A percentile compares a stretch with the other conserved stretches of the same genome.
Evolutionary conservation across 2,329 filamentous ascomycete species (phyloP).

Genomic region (Aspergillus novoparasiticus): DNA sequence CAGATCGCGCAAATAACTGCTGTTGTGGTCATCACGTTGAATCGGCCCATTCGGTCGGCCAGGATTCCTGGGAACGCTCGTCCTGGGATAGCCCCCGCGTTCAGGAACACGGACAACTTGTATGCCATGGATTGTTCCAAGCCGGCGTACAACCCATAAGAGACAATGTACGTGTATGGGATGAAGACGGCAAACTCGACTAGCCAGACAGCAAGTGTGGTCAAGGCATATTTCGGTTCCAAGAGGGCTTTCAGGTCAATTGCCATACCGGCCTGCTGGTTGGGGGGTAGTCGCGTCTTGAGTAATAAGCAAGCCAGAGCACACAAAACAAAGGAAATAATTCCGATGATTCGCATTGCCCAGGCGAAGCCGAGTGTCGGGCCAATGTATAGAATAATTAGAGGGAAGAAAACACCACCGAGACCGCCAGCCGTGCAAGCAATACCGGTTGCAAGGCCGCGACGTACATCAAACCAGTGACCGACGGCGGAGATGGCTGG

Average conservation of each 20-base stretch:
- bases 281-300: constrained; percentile 25
- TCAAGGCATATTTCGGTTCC: constrained; percentile 29
- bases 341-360: constrained; percentile 35
- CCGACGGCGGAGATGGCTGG: constrained; percentile 33
- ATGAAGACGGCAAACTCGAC: constrained; percentile 42
- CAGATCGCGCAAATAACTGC: constrained; percentile 21
- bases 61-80: constrained; percentile 36
- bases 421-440: constrained; percentile 38
- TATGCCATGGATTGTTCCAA: constrained; percentile 31
- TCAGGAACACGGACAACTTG: constrained; percentile 35
- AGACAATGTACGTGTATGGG: constrained; percentile 38
- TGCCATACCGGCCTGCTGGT: constrained; percentile 18
- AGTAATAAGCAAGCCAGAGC: constrained; percentile 23
- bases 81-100: constrained; percentile 35
- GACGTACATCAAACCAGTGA: constrained; percentile 38
- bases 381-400: constrained; percentile 32
- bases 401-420: constrained; percentile 39
- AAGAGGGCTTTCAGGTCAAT: constrained; percentile 27
- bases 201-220: constrained; percentile 35
- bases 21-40: constrained; percentile 35
- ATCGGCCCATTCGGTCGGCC: constrained; percentile 37
- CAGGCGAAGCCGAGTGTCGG: constrained; percentile 36
- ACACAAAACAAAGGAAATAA: constrained; percentile 26
- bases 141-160: constrained; percentile 31
- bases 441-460: constrained; percentile 37